Evolutionary conservation across 1,139 yeast species (phyloP).

Genomic region (Nakaseomyces uthaithaninus): DNA sequence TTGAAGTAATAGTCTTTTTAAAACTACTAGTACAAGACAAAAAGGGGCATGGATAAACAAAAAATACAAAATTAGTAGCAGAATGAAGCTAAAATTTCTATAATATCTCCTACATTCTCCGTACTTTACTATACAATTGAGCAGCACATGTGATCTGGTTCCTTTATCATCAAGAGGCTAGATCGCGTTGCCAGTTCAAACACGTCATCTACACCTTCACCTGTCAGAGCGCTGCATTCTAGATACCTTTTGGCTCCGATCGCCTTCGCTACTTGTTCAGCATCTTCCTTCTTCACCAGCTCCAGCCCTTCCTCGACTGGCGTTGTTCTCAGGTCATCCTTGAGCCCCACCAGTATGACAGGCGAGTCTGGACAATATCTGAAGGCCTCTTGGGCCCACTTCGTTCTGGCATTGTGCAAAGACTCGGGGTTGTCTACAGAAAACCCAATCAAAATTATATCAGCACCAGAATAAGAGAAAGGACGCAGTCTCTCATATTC

Average conservation of each 20-base stretch:
- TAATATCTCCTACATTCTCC: too few relatives aligned
- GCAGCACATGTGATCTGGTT: conserved; percentile 40
- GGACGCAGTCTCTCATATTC: conserved; percentile 74
- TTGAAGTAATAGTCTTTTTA: too few relatives aligned
- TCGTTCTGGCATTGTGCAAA: conserved; percentile 54
- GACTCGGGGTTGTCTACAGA: conserved; percentile 66
- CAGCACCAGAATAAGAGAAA: conserved; percentile 65
- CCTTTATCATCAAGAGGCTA: conserved; percentile 44
- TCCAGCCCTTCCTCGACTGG: conserved; percentile 18
- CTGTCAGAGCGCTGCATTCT: conserved; percentile 71
- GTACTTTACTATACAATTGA: conserved; percentile 28
- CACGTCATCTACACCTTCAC: conserved; percentile 76
- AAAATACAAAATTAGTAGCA: too few relatives aligned
- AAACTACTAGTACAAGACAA: too few relatives aligned
- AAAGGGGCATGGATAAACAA: too few relatives aligned
- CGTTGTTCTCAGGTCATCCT: conserved; percentile 52
- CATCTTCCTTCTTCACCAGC: conserved; percentile 49
- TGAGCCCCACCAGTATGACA: conserved; percentile 57
- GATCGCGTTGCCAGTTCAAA: conserved; percentile 70
- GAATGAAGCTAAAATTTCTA: neutral
- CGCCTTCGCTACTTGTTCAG: conserved; percentile 50
- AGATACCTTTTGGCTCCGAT: conserved; percentile 64
- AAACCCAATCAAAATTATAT: conserved; percentile 63
- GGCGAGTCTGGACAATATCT: conserved; percentile 64
- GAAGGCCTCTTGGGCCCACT: conserved; percentile 67